Conservation (phyloP, 805 yeast species). For the Candida adriatica region DNA sequence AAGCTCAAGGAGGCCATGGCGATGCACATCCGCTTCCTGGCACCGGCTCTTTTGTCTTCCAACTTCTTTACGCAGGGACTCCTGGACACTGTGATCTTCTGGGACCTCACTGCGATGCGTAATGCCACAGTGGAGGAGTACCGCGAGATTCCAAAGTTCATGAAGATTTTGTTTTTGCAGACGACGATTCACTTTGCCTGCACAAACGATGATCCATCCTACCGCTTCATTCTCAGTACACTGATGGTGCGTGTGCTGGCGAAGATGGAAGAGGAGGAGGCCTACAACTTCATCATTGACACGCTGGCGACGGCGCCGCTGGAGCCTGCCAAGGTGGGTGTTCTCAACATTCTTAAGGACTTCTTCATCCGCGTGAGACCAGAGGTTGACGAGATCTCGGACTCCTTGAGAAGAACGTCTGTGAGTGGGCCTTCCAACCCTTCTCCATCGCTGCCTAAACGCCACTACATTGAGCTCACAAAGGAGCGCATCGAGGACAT, state of each 20-base stretch:
- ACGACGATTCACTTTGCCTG: slow-evolving; percentile 33
- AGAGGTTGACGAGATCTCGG: slow-evolving; percentile 7
- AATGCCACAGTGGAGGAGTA: slow-evolving; percentile 17
- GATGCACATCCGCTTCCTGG: slow-evolving; percentile 32
- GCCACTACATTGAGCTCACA: slow-evolving; percentile 37
- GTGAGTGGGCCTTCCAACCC: slow-evolving; percentile 5
- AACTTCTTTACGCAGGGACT: slow-evolving; percentile 19
- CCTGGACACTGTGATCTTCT: slow-evolving; percentile 26
- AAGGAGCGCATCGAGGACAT: slow-evolving; percentile 36
- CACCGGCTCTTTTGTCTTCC: slow-evolving; percentile 31
- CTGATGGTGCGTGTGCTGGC: slow-evolving; percentile 59
- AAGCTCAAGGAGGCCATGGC: slow-evolving; percentile 29
- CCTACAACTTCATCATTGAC: slow-evolving; percentile 58
- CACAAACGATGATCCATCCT: slow-evolving; percentile 29
- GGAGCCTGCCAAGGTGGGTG: slow-evolving; percentile 49
- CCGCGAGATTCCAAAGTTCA: slow-evolving; percentile 24
- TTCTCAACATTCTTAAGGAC: slow-evolving; percentile 65
- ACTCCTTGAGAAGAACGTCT: slow-evolving; percentile 5
- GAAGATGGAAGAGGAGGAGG: slow-evolving; percentile 43
- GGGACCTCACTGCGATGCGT: slow-evolving; percentile 31
- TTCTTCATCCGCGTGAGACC: slow-evolving; percentile 36
- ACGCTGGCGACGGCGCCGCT: slow-evolving; percentile 62
- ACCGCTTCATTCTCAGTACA: slow-evolving; percentile 44
- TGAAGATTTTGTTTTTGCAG: slow-evolving; percentile 34
- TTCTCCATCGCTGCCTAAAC: slow-evolving; percentile 35